Evolutionary conservation across 2,329 filamentous ascomycete genomes (phyloP), one percentile per base, ranked within the genome.

Genomic region (Penicillium sp.): DNA sequence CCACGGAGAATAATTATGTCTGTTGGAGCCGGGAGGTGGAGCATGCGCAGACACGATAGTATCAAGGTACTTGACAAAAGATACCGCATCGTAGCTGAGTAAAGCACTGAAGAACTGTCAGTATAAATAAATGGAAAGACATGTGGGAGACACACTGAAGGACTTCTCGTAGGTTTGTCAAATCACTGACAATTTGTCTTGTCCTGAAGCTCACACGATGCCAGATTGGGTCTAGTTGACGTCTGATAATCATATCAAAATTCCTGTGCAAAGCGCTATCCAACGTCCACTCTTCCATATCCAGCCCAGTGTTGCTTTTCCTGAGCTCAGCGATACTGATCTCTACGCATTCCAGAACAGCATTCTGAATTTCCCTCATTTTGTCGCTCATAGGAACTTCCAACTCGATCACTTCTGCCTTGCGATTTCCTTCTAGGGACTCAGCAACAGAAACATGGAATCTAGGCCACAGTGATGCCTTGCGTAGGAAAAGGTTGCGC

Each of bases 261-360:
- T 92, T 96, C 69, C 89, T 90, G 64, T 97, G 89, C 59, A 97
- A 77, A 36, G 93, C 93, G 69, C 90, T 97, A 73, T 97, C 93
- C 19, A 96, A 81, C 49, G 91, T 97, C 93, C 93, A 97, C 69
- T 97, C 92, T 58, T 95, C 92, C 86, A 97, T 92, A 65, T 97
- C 93, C 7, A 99, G 79, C 2, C 92, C 92, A 1, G 87, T 84
- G 69, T 97, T 97, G 19, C 86, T 85, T 76, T 96, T 97, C 72
- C 93, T 95, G 43, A 99, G 82, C 75, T 99, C 94, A 54, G 90
- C 86, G 63, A 99, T 94, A 70, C 92, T 96, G 65, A 91, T 88
- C 74, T 97, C 93, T 19, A 99, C 92, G 70, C 94, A 99, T 71
- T 97, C 93, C 75, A 99, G 85, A 58, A 97, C 88, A 27, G 94